Conservation (phyloP, 2,329 filamentous ascomycete genomes). For the Herpotrichia juniperi region DNA sequence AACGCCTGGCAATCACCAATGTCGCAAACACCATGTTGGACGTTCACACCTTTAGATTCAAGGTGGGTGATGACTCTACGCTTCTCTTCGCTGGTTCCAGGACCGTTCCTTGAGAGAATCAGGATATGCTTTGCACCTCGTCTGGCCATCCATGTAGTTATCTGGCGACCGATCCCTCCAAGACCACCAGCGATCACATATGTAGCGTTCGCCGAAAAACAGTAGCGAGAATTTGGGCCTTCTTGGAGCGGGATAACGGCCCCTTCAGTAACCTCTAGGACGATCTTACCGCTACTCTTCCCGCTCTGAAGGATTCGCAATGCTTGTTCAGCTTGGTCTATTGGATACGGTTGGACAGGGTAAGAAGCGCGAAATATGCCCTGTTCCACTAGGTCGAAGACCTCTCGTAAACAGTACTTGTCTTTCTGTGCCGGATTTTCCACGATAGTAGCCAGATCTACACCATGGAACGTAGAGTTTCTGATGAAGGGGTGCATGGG, state of each 20-base stretch:
- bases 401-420: constrained; percentile 23
- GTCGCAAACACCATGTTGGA: no score
- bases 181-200: constrained; percentile 1
- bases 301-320: constrained; percentile 15
- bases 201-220: no score
- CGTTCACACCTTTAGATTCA: no score
- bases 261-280: constrained; percentile 12
- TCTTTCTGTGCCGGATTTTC: no score
- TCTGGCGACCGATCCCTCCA: background rate
- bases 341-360: constrained; percentile 10
- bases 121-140: constrained; percentile 1
- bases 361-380: background rate
- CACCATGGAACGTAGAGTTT: background rate
- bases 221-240: no score
- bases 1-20: no score
- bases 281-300: constrained; percentile 16
- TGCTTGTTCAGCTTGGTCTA: constrained; percentile 10
- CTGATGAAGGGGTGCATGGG: constrained; percentile 2
- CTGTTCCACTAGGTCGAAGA: constrained; percentile 2
- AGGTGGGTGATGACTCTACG: no score
- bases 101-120: background rate
- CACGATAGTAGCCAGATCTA: constrained; percentile 49
- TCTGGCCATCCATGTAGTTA: background rate
- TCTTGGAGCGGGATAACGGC: constrained; percentile 12
- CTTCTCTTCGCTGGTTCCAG: no score